Evolutionary conservation across 2,329 filamentous ascomycete species (phyloP).

Genomic region (Ophiosphaerella narmari): DNA sequence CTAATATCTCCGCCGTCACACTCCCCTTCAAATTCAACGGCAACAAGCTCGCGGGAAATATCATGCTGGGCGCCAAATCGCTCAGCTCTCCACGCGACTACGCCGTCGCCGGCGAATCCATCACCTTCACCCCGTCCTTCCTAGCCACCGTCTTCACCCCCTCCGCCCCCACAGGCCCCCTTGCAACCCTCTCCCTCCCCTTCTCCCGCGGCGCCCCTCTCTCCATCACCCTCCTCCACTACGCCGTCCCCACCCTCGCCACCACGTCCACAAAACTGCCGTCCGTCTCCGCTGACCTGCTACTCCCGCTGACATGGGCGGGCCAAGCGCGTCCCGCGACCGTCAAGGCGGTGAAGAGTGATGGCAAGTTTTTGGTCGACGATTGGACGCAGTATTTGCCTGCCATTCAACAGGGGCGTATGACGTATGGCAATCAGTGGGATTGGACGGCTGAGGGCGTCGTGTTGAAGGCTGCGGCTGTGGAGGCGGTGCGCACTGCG

Average conservation of each 20-base stretch:
- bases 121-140: slow-evolving; percentile 57
- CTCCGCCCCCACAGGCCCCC: slow-evolving; percentile 50
- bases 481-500: slow-evolving; percentile 54
- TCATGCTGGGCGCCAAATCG: slow-evolving; percentile 39
- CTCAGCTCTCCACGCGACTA: slow-evolving; percentile 54
- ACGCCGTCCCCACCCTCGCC: slow-evolving; percentile 50
- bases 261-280: slow-evolving; percentile 36
- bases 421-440: slow-evolving; percentile 58
- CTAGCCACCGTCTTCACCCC: slow-evolving; percentile 52
- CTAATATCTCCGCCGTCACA: slow-evolving; percentile 48
- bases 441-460: slow-evolving; percentile 55
- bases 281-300: slow-evolving; percentile 47
- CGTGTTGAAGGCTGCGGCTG: slow-evolving; percentile 52
- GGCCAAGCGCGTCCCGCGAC: slow-evolving; percentile 58
- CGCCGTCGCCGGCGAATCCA: slow-evolving; percentile 47
- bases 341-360: slow-evolving; percentile 55
- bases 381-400: slow-evolving; percentile 61
- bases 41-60: slow-evolving; percentile 52
- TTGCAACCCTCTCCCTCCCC: slow-evolving; percentile 57
- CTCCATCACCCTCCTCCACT: slow-evolving; percentile 58
- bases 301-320: slow-evolving; percentile 58
- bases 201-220: slow-evolving; percentile 59
- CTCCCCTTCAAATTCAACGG: slow-evolving; percentile 60
- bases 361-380: slow-evolving; percentile 59
- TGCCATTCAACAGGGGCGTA: slow-evolving; percentile 54